Conservation (phyloP, 331 rosid genomes). For the Acacia pycnantha region DNA sequence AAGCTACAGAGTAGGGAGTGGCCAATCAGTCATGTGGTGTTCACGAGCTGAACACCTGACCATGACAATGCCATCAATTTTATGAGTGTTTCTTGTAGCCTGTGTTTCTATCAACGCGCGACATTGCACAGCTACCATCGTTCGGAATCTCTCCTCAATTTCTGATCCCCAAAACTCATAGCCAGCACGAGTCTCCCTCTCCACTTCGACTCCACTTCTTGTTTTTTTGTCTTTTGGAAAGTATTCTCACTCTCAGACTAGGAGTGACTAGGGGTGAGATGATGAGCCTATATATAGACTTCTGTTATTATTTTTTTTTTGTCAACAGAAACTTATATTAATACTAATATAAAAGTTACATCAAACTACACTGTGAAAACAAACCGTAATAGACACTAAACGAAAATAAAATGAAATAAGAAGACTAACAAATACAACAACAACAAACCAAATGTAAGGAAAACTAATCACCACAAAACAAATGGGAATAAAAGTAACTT, state of each 20-base stretch:
- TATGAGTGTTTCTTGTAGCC: not conserved
- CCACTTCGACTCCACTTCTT: not conserved
- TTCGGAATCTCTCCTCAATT: not conserved
- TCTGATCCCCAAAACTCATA: not conserved
- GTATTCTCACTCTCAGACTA: not conserved
- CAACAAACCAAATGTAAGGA: too few species aligned
- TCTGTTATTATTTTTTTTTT: too few species aligned
- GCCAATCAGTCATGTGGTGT: not conserved
- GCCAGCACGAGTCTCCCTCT: not conserved
- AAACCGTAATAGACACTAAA: too few species aligned
- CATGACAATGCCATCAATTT: not conserved
- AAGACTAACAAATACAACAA: too few species aligned
- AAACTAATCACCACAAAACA: too few species aligned
- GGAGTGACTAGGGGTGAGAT: not conserved
- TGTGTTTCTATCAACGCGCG: not conserved
- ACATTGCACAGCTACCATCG: not conserved
- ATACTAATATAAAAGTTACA: too few species aligned
- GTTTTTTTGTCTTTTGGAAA: not conserved
- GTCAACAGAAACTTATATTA: too few species aligned
- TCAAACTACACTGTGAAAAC: too few species aligned
- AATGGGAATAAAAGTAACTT: too few species aligned
- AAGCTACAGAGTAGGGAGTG: not conserved
- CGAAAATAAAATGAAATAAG: too few species aligned
- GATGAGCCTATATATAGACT: not conserved
- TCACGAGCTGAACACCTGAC: conserved; percentile 17